Evolutionary conservation across 2,329 filamentous ascomycete genomes (phyloP), one percentile per base, ranked within the genome.

Genomic region (Pseudogymnoascus sp.): DNA sequence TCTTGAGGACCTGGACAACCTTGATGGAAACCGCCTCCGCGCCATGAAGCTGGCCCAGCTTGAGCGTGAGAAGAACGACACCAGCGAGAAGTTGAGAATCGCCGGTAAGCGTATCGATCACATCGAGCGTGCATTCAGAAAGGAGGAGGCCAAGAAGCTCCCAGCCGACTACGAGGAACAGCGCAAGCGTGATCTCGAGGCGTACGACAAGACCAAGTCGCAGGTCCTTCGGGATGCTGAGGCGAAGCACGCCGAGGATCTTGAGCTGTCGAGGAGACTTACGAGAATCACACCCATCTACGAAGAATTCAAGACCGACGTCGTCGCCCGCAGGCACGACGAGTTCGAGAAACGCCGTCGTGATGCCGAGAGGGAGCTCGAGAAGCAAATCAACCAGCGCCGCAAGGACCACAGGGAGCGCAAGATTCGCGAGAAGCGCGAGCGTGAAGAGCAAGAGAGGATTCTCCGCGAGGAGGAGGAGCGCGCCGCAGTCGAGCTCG

Each of bases 101-200:
- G 95, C 92, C 62, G 90, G 88, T 73, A 97, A 96, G 83, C 88
- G 94, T 65, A 89, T 96, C 69, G 94, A 99, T 71, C 92, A 99
- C 76, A 78, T 99, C 68, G 94, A 99, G 79, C 89, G 94, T 77
- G 94, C 94, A 35, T 95, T 95, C 82, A 87, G 94, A 69, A 90
- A 92, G 73, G 94, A 97, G 76, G 94, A 99, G 75, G 77, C 87
- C 70, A 96, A 96, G 83, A 92, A 96, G 75, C 78, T 97, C 61
- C 79, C 85, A 61, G 84, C 86, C 57, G 94, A 99, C 70, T 96
- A 95, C 71, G 87, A 89, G 65, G 79, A 78, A 67, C 94, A 99
- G 76, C 85, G 86, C 71, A 83, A 91, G 71, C 78, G 76, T 61
- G 94, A 99, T 70, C 73, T 86, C 65, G 85, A 84, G 60, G 83